phyloP scores from a whole-genome alignment of 2,329 filamentous ascomycete genomes.

The Talaromyces sp. region DNA sequence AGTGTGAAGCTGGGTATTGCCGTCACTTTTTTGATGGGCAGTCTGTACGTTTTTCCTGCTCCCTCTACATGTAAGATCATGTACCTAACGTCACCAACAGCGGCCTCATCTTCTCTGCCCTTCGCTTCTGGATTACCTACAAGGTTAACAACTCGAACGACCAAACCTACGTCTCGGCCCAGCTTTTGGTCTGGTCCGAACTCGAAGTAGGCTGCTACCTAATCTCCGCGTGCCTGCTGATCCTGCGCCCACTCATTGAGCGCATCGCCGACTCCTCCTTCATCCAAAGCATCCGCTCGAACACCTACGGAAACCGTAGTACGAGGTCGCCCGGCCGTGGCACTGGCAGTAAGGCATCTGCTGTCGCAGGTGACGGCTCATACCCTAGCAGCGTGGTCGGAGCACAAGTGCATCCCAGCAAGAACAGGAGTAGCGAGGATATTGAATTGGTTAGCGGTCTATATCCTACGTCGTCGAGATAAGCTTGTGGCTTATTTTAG shows the following conservation, averaged over 20 bases:
- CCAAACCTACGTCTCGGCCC: not conserved
- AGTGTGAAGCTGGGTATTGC: not conserved
- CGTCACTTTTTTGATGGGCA: not conserved
- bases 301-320: not conserved
- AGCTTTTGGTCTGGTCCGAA: not conserved
- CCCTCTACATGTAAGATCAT: not conserved
- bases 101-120: not conserved
- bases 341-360: not conserved
- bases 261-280: not conserved
- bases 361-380: not conserved
- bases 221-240: not conserved
- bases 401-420: not conserved
- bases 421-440: not conserved
- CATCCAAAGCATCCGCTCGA: not conserved
- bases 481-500: not conserved
- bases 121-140: not conserved
- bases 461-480: not conserved
- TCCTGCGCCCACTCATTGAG: not conserved
- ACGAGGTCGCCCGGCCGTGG: not conserved
- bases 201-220: not conserved
- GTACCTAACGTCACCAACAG: not conserved
- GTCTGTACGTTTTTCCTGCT: not conserved
- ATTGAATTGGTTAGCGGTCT: not conserved
- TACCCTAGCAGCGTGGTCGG: not conserved
- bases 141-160: not conserved